Base-by-base conservation (phyloP, 768 basidiomycete genomes). In the Boletus sensibilis region DNA sequence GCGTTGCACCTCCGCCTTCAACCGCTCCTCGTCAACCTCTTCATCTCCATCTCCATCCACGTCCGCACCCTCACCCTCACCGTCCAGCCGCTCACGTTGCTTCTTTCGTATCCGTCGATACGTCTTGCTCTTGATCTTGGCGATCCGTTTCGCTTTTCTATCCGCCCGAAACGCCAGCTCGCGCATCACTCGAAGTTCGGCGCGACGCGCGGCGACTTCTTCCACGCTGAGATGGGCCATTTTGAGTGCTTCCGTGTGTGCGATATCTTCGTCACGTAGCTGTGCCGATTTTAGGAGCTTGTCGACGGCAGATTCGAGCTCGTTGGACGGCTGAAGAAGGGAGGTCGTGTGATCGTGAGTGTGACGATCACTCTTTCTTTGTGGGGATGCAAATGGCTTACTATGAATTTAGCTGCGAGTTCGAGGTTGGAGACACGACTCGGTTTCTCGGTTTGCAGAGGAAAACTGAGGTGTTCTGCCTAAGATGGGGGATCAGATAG, bases 71-170 rank as follows among this genome's bases (percentile, higher is more conserved):
- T 77, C 84, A 58, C 76, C 73, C 42, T 72, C 70, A 64, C 69
- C 68, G 71, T 76, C 75, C 16, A 87, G 73, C 58, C 83, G 84
- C 55, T 86, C 89, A 44, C 81, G 81, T 65, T 88, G 83, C 68
- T 90, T 94, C 69, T 91, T 82, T 66, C 86, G 86, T 45, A 98
- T 78, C 61, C 88, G 87, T 29, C 94, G 80, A 69, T 94, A 98
- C 2, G 92, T 85, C 74, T 94, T 96, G 70, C 89, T 92, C 78
- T 98, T 98, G 74, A 99, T 99, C 76, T 95, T 98, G 21, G 88
- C 84, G 18, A 96, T 79, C 18, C 95, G 84, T 67, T 90, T 90
- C 18, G 94, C 91, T 70, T 96, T 94, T 35, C 83, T 77, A 63
- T 98, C 96, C 0, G 93, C 93, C 5, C 95, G 86, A 75, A 96